A percentile compares a stretch with the other conserved stretches of the same genome.
These are phyloP conservation scores for Serendipita sp. DNA, from an alignment of 768 basidiomycete species.

Conservation along the genomic window DNA sequence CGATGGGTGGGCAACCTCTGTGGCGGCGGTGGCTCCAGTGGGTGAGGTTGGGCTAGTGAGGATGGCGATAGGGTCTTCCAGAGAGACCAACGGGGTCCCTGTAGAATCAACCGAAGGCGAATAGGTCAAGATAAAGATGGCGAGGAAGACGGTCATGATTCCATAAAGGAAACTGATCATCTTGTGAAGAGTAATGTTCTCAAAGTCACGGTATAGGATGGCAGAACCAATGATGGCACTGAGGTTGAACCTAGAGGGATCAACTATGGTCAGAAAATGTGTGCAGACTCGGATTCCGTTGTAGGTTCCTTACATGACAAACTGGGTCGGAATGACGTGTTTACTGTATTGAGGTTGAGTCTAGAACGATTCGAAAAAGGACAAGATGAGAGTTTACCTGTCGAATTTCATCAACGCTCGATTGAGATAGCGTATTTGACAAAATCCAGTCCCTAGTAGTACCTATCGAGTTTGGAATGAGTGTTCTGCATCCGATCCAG, in stretches of 20 bases:
- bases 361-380: too few species aligned
- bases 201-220: conserved; percentile 88
- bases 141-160: conserved; percentile 74
- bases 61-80: not conserved
- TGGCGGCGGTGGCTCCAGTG: not conserved
- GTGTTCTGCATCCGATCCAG: too few species aligned
- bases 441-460: conserved; percentile 54
- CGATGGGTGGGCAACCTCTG: not conserved
- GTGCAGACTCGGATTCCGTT: not conserved
- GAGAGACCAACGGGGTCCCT: not conserved
- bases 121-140: conserved; percentile 79
- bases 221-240: conserved; percentile 87
- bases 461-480: conserved; percentile 28
- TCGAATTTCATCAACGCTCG: conserved; percentile 86
- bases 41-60: not conserved
- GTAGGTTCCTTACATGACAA: conserved; percentile 36
- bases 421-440: conserved; percentile 75
- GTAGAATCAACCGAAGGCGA: conserved; percentile 23
- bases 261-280: not conserved
- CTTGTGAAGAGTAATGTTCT: conserved; percentile 62
- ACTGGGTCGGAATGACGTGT: conserved; percentile 86
- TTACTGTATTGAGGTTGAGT: conserved; percentile 32
- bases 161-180: conserved; percentile 76
- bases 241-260: conserved; percentile 45
- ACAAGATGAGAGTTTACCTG: not conserved